phyloP scores from a whole-genome alignment of 2,329 filamentous ascomycete species.

The Trichoderma sp. region DNA sequence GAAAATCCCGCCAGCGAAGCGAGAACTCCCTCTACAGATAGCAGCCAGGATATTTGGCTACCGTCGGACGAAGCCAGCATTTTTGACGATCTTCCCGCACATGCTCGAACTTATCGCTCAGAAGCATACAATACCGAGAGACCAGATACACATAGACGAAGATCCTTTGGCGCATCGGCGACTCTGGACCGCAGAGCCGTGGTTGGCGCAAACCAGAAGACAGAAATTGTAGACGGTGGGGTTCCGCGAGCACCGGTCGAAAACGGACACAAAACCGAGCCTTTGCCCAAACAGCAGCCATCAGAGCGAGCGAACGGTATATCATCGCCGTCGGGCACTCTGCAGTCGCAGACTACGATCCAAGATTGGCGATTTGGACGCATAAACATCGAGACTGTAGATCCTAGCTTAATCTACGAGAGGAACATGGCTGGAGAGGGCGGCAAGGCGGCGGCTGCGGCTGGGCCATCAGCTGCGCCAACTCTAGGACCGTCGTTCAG shows the following conservation, averaged over 20 bases:
- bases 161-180: constrained; percentile 23
- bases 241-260: constrained; percentile 40
- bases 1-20: constrained; percentile 38
- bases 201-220: constrained; percentile 26
- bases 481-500: constrained; percentile 57
- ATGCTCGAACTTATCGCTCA: constrained; percentile 40
- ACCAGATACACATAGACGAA: constrained; percentile 24
- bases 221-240: constrained; percentile 54
- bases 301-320: constrained; percentile 44
- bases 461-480: constrained; percentile 52
- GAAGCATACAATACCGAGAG: neutral
- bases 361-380: constrained; percentile 79
- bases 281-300: constrained; percentile 45
- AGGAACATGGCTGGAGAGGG: constrained; percentile 40
- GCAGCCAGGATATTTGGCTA: constrained; percentile 48
- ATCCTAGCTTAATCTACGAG: constrained; percentile 51
- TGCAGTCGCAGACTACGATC: constrained; percentile 52
- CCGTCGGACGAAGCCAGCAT: constrained; percentile 52
- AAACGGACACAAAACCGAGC: constrained; percentile 41
- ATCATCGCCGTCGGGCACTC: constrained; percentile 48
- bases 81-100: constrained; percentile 58
- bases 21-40: constrained; percentile 23
- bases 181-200: constrained; percentile 4
- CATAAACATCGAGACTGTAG: constrained; percentile 79
- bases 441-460: constrained; percentile 39